phyloP scores from a whole-genome alignment of 306 rosid genomes.

The Vigna hirtella region DNA sequence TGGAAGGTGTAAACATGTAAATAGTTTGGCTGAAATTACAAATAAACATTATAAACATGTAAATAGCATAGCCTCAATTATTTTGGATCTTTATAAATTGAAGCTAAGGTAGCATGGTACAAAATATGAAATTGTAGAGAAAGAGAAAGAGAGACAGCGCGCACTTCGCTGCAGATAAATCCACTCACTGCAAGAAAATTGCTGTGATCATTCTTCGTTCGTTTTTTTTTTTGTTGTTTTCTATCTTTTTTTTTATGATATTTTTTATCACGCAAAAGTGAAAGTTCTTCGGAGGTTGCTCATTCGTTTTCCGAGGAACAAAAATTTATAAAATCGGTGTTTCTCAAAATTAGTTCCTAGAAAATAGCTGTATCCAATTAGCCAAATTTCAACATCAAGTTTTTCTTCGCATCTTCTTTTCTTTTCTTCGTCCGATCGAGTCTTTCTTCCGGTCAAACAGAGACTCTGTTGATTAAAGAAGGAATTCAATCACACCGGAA shows the following conservation, averaged over 20 bases:
- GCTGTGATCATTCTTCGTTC: background rate
- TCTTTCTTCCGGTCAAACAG: background rate
- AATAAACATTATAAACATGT: too few species aligned
- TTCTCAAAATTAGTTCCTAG: background rate
- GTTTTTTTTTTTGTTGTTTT: background rate
- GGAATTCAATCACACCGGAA: background rate
- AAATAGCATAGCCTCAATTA: too few species aligned
- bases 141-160: background rate
- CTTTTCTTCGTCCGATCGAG: background rate
- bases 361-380: background rate
- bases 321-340: background rate
- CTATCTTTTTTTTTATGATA: too few species aligned
- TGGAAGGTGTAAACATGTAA: too few species aligned
- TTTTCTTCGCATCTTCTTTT: background rate
- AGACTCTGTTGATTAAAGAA: background rate
- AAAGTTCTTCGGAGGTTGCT: background rate
- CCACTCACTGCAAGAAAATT: conserved; percentile 17
- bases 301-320: conserved; percentile 1
- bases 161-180: background rate
- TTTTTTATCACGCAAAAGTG: conserved; percentile 35
- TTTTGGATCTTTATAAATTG: conserved; percentile 1
- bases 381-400: background rate
- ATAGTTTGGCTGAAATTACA: too few species aligned
- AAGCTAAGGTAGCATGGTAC: background rate
- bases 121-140: background rate